Percentiles rank a stretch among this genome's conserved stretches.
Conservation (phyloP, 2,329 filamentous ascomycete species). For the Fusarium torreyae region DNA sequence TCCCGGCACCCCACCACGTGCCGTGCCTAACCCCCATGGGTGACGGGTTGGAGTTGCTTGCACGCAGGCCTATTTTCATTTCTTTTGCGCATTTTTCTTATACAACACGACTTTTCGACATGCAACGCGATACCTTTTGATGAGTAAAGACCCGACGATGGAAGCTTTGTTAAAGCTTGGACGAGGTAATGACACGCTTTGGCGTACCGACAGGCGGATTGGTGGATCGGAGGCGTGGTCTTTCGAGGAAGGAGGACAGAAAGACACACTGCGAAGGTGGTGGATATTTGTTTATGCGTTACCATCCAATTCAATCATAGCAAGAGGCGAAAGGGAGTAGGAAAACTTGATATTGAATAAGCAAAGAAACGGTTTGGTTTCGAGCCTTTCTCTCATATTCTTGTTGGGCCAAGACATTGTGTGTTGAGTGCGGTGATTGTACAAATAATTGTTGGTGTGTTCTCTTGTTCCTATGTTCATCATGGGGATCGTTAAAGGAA, state of each 20-base stretch:
- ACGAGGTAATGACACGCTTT: constrained; percentile 42
- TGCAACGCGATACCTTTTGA: constrained; percentile 50
- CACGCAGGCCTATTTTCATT: constrained; percentile 47
- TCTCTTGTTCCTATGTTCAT: neutral
- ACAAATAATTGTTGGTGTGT: neutral
- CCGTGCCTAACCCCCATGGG: constrained; percentile 18
- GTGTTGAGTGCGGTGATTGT: constrained; percentile 1
- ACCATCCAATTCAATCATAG: constrained; percentile 53
- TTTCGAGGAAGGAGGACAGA: constrained; percentile 12
- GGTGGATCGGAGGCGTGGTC: constrained; percentile 33
- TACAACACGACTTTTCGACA: constrained; percentile 52
- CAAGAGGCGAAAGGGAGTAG: constrained; percentile 57
- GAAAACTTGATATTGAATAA: constrained; percentile 50
- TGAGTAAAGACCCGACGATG: constrained; percentile 47
- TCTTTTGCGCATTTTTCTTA: constrained; percentile 54
- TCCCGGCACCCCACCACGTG: constrained; percentile 38
- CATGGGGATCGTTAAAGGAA: neutral
- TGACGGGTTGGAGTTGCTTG: constrained; percentile 24
- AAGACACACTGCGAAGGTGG: constrained; percentile 38
- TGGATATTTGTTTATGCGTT: constrained; percentile 46
- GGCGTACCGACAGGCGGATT: constrained; percentile 40
- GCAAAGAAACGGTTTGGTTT: constrained; percentile 34
- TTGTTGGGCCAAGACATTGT: neutral
- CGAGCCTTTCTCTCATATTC: neutral
- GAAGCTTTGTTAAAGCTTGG: constrained; percentile 35